Evolutionary conservation across 371 early-diverging fungal species (phyloP).

Genomic region (Syncephalastrum racemosum): DNA sequence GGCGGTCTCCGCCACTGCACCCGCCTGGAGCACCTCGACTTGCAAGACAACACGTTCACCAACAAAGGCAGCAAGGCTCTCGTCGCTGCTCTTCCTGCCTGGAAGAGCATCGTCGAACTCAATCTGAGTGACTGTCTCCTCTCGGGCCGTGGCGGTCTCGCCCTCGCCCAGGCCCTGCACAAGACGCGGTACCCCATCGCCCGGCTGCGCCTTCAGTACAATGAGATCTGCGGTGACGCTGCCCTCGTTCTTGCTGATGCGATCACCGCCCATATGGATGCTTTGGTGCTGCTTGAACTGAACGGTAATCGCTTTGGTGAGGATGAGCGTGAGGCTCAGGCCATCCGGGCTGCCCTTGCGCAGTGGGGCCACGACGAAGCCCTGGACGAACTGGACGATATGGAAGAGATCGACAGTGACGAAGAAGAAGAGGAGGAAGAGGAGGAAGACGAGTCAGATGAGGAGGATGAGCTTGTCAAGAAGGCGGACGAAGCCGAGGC

Average conservation of each 20-base stretch:
- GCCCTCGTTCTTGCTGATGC: constrained; percentile 67
- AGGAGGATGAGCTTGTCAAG: constrained; percentile 47
- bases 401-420: constrained; percentile 84
- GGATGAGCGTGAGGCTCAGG: constrained; percentile 71
- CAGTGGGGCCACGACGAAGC: constrained; percentile 73
- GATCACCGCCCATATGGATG: constrained; percentile 58
- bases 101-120: constrained; percentile 76
- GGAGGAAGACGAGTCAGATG: constrained; percentile 61
- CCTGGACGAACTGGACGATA: constrained; percentile 92
- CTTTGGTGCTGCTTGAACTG: constrained; percentile 72
- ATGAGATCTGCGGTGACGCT: constrained; percentile 83
- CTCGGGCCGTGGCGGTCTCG: constrained; percentile 68
- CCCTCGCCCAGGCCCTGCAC: constrained; percentile 66
- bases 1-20: constrained; percentile 68
- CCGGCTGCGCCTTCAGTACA: constrained; percentile 78
- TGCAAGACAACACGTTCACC: constrained; percentile 98
- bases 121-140: constrained; percentile 93
- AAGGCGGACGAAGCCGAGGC: constrained; percentile 32
- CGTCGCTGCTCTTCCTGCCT: constrained; percentile 72
- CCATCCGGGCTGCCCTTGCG: constrained; percentile 71
- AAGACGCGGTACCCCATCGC: constrained; percentile 55
- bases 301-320: constrained; percentile 92
- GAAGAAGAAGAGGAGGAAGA: constrained; percentile 73
- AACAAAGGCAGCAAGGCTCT: constrained; percentile 78
- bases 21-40: constrained; percentile 75